Conservation (phyloP, 768 basidiomycete species). For the Cystofilobasidium bisporidii region DNA sequence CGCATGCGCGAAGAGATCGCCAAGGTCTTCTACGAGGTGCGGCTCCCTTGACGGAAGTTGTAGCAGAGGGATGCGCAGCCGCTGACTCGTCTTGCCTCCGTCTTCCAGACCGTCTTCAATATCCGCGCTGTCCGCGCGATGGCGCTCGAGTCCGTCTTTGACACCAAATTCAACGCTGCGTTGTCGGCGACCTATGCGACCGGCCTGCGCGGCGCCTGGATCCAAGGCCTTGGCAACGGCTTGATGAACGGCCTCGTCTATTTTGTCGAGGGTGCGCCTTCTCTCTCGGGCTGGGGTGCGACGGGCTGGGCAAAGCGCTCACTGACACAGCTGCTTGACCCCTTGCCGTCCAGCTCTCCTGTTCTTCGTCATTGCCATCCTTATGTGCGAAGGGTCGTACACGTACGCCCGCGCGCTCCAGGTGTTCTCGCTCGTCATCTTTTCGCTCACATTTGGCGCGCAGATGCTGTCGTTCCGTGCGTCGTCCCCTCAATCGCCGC, state of each 20-base stretch:
- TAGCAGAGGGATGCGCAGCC: too few relatives aligned
- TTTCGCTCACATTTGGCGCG: constrained; percentile 82
- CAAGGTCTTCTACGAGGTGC: constrained; percentile 71
- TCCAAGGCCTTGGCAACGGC: constrained; percentile 74
- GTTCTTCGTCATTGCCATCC: constrained; percentile 81
- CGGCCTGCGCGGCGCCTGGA: constrained; percentile 72
- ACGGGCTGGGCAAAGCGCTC: too few relatives aligned
- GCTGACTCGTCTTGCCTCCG: constrained; percentile 1
- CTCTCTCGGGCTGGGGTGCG: too few relatives aligned
- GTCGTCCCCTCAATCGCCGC: constrained; percentile 38
- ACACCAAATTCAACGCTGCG: constrained; percentile 57
- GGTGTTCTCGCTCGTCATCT: constrained; percentile 81
- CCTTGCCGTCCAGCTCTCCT: constrained; percentile 56
- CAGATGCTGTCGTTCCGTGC: constrained; percentile 85
- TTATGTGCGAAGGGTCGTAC: constrained; percentile 71
- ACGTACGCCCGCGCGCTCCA: constrained; percentile 81
- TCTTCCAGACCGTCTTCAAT: constrained; percentile 60
- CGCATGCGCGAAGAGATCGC: constrained; percentile 74
- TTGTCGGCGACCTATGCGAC: constrained; percentile 53
- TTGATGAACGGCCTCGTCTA: constrained; percentile 75
- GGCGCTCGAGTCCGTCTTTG: constrained; percentile 67
- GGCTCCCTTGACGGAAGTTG: constrained; percentile 32
- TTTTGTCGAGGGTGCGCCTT: constrained; percentile 56
- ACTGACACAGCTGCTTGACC: too few relatives aligned
- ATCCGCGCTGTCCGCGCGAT: constrained; percentile 79